phyloP scores from a whole-genome alignment of 306 rosid genomes.

The Ceratonia siliqua region DNA sequence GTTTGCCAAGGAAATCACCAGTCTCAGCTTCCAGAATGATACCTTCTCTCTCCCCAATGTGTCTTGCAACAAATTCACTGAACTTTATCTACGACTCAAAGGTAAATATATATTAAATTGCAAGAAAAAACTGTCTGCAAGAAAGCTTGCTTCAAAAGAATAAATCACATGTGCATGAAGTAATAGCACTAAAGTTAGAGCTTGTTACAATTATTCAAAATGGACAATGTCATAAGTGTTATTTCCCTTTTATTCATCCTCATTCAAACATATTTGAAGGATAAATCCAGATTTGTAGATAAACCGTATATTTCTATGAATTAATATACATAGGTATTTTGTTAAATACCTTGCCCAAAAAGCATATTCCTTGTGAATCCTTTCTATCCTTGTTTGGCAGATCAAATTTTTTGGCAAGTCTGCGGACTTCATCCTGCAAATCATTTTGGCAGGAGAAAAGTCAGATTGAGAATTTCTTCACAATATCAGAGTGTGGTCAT shows the following conservation, averaged over 20 bases:
- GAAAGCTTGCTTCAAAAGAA: slow-evolving; percentile 23
- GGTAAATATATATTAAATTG: neutral
- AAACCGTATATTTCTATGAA: slow-evolving; percentile 20
- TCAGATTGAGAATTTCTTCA: slow-evolving; percentile 6
- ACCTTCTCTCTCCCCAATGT: slow-evolving; percentile 91
- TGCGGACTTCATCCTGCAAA: slow-evolving; percentile 86
- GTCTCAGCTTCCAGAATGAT: slow-evolving; percentile 92
- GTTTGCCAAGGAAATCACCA: slow-evolving; percentile 91
- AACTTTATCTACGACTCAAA: slow-evolving; percentile 68
- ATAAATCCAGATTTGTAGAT: slow-evolving; percentile 1
- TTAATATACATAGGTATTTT: slow-evolving; percentile 1
- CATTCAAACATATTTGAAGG: neutral
- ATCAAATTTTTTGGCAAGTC: slow-evolving; percentile 77
- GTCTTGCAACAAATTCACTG: slow-evolving; percentile 87
- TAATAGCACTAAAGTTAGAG: neutral
- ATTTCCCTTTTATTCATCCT: slow-evolving; percentile 1
- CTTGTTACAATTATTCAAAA: neutral
- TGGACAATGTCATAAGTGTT: neutral
- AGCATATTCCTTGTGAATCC: slow-evolving; percentile 99
- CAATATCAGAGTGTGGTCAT: neutral
- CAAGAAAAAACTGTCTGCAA: slow-evolving; percentile 24
- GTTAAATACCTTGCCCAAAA: slow-evolving; percentile 82
- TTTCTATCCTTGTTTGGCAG: slow-evolving; percentile 87
- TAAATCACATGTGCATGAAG: neutral
- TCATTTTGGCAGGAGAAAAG: slow-evolving; percentile 20